Percentiles rank a stretch among this genome's conserved stretches.
phyloP scores from a whole-genome alignment of 306 rosid genomes.

The Astragalus glycyphyllos region DNA sequence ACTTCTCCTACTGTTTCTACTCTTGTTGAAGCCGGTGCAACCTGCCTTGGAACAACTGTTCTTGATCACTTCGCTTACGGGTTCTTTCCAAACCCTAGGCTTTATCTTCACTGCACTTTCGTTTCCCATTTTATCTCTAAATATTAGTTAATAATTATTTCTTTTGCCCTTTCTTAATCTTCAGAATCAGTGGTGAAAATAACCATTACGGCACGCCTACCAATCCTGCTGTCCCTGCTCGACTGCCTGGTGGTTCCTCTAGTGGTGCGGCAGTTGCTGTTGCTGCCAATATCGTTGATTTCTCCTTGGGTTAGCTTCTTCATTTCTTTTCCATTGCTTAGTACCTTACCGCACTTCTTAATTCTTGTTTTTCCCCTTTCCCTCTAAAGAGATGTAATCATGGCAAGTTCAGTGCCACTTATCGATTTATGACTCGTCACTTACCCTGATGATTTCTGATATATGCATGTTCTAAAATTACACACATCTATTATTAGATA shows the following conservation, averaged over 20 bases:
- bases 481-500: too few species aligned
- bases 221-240: conserved; percentile 75
- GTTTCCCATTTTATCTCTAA: too few species aligned
- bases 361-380: neutral
- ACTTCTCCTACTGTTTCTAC: conserved; percentile 69
- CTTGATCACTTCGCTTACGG: conserved; percentile 75
- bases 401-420: neutral
- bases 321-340: neutral
- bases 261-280: conserved; percentile 97
- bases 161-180: conserved; percentile 36
- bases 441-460: too few species aligned
- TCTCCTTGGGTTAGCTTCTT: conserved; percentile 77
- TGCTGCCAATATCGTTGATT: conserved; percentile 85
- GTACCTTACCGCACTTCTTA: neutral
- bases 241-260: conserved; percentile 88
- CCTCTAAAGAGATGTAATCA: neutral
- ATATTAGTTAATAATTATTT: neutral
- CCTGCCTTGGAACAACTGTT: conserved; percentile 80
- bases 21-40: conserved; percentile 93
- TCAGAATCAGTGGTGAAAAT: conserved; percentile 85
- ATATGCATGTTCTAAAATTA: too few species aligned
- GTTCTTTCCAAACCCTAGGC: conserved; percentile 45
- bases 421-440: neutral
- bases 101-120: neutral
- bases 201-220: conserved; percentile 83